These are phyloP conservation scores for Oryza meyeriana DNA, from an alignment of 176 grass and related monocot species.

Conservation along the genomic window DNA sequence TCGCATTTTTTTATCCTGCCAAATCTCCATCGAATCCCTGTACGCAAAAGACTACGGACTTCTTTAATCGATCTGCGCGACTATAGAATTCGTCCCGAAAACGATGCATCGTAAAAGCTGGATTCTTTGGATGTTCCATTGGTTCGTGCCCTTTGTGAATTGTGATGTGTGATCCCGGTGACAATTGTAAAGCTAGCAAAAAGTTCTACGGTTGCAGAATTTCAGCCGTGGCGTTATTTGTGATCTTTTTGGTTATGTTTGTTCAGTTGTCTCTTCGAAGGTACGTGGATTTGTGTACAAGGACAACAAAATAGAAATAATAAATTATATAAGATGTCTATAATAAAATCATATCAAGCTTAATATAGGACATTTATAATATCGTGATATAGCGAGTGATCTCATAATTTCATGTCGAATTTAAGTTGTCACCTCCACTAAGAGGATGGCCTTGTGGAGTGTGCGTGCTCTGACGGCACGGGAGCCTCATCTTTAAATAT, in stretches of 20 bases:
- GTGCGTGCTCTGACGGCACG: too few species aligned
- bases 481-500: too few species aligned
- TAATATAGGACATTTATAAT: too few species aligned
- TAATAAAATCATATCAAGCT: too few species aligned
- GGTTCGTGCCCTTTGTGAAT: not conserved
- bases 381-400: too few species aligned
- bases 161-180: not conserved
- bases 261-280: not conserved
- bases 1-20: conserved; percentile 21
- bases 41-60: not conserved
- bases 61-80: not conserved
- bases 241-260: not conserved
- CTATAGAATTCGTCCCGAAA: not conserved
- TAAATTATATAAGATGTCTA: too few species aligned
- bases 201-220: not conserved
- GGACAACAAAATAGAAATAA: too few species aligned
- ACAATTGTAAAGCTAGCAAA: not conserved
- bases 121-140: conserved; percentile 40
- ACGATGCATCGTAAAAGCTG: conserved; percentile 34
- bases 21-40: conserved; percentile 39
- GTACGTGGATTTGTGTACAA: too few species aligned
- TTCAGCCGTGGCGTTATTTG: not conserved
- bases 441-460: too few species aligned
- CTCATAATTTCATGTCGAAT: too few species aligned
- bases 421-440: too few species aligned